Percentiles rank a stretch among this genome's conserved stretches.
phyloP scores from a whole-genome alignment of 106 monocot species.

The Dioscorea zingiberensis region DNA sequence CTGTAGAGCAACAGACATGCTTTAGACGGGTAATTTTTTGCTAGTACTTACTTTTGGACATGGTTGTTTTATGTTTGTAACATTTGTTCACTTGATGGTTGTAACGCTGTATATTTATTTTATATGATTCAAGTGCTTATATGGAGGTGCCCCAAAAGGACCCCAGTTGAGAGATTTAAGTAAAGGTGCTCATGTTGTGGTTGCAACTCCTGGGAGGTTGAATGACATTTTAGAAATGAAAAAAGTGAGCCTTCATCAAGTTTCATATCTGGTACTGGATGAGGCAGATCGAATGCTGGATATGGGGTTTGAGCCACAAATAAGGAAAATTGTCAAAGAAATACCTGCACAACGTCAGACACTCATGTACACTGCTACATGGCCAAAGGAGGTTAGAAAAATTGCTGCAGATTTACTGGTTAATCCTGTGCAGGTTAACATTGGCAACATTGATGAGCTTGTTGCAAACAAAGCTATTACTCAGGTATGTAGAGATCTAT shows the following conservation, averaged over 20 bases:
- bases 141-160: conserved; percentile 94
- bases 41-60: no score
- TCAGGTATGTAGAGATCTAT: conserved; percentile 41
- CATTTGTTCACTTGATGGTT: no score
- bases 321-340: conserved; percentile 70
- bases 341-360: conserved; percentile 67
- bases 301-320: conserved; percentile 93
- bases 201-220: conserved; percentile 84
- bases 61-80: no score
- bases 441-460: conserved; percentile 84
- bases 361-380: conserved; percentile 90
- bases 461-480: conserved; percentile 92
- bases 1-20: no score
- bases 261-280: conserved; percentile 77
- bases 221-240: conserved; percentile 87
- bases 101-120: no score
- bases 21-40: no score
- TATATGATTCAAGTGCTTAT: conserved; percentile 49
- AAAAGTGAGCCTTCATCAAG: conserved; percentile 51
- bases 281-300: conserved; percentile 89
- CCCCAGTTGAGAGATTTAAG: conserved; percentile 82
- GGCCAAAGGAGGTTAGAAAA: conserved; percentile 76
- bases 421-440: conserved; percentile 7
- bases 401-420: conserved; percentile 70
- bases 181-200: conserved; percentile 84